Conservation (phyloP, 2,329 filamentous ascomycete species). For the Lizonia empirigonia region DNA sequence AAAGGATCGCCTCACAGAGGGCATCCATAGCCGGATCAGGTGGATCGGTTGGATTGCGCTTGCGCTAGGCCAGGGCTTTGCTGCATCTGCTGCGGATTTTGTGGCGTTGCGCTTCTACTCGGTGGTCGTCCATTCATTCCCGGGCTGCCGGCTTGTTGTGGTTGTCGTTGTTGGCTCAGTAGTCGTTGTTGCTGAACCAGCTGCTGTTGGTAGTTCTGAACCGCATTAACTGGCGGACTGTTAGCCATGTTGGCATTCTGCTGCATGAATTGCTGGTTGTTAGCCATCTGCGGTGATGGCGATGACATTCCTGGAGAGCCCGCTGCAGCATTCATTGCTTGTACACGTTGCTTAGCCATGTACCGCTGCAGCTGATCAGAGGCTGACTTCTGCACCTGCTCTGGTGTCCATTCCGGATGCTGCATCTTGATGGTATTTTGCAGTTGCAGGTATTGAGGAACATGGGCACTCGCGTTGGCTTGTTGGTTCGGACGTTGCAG, state of each 20-base stretch:
- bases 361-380: conserved; percentile 43
- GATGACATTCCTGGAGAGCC: conserved; percentile 39
- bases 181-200: conserved; percentile 47
- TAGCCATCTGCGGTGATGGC: conserved; percentile 40
- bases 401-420: conserved; percentile 45
- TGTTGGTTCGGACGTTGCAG: conserved; percentile 39
- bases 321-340: conserved; percentile 47
- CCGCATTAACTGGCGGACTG: conserved; percentile 41
- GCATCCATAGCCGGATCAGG: conserved; percentile 11
- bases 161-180: conserved; percentile 40
- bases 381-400: conserved; percentile 43
- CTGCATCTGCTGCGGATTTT: conserved; percentile 43
- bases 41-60: conserved; percentile 31
- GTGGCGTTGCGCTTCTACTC: conserved; percentile 48
- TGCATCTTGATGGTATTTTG: conserved; percentile 42
- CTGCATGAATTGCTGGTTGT: conserved; percentile 44
- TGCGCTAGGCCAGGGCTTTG: conserved; percentile 44
- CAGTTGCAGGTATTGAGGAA: conserved; percentile 42
- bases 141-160: conserved; percentile 42
- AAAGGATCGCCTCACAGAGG: conserved; percentile 25
- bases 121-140: conserved; percentile 38
- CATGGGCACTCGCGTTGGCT: conserved; percentile 41
- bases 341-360: conserved; percentile 41
- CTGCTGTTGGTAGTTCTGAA: conserved; percentile 46
- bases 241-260: conserved; percentile 38